Base-by-base conservation (phyloP, 108 stramenopile species). In the Nitzschia inconspicua region DNA sequence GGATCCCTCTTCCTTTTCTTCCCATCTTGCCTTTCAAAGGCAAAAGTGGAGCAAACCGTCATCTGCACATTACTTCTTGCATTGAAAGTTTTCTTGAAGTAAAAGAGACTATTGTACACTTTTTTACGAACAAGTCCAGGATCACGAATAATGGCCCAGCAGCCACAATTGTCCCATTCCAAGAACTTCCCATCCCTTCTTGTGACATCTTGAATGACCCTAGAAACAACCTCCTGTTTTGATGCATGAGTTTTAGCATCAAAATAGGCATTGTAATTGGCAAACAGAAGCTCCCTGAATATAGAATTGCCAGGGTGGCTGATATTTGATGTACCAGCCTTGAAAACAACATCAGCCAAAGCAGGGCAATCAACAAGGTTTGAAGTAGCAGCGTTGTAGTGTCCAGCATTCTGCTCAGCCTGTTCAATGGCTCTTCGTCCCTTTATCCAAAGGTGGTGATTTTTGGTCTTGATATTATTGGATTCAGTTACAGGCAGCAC, bases 351-450 rank as follows among this genome's bases (percentile, higher is more conserved):
- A 23, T 54, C 53, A 54, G 34, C 37, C 0, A 54, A 4, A 19
- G n/a, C 34, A 54, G 53, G 53, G 18, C 28, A 54, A 19, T 54
- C 53, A 10, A 54, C 53, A 36, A 54, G 3, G 2, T 24, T 49
- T n/a, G 48, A 24, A 27, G 2, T 27, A 8, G 8, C 10, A 26
- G 14, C 8, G 3, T 29, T 49, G 3, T 10, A 49, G 3, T 27
- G 16, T 26, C 7, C 10, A n/a, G 30, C 27, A 0, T 32, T 14
- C 19, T 46, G 22, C 37, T 36, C 20, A 2, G 19, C 37, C 28
- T 54, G 35, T 18, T 54, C 53, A 18, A 36, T 28, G 5, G 22
- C 23, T 35, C 22, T 36, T 18, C 53, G 53, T 23, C 24, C 28
- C 34, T 4, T 23, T 23, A 54, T 36, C 53, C 53, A 54, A 19